Evolutionary conservation across 768 basidiomycete species (phyloP), one percentile per base, ranked within the genome.

Genomic region (Phallus indusiatus): DNA sequence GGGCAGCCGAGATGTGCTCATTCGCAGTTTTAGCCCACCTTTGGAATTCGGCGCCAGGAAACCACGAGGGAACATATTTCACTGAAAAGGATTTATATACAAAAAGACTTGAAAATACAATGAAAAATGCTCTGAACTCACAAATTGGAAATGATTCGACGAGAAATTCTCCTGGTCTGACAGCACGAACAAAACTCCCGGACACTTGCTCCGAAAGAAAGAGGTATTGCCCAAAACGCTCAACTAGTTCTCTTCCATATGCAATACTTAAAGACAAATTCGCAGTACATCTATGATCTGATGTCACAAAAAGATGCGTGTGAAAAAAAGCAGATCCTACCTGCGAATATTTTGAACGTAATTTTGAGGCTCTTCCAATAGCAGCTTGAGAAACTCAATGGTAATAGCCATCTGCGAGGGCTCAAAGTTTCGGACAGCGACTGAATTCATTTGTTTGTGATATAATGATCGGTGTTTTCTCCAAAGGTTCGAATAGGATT

Each of bases 401-500:
- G 73, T 69, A 60, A 78, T 73, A 53, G 71, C 37, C 37, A 56
- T 16, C 54, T 74, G 73, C 6, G 68, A 46, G 0, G 67, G 64
- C 21, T 72, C 68, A 59, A 70, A 73, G 18, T 54, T 61, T 7
- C 67, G 64, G 3, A 67, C 62, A 24, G 66, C 47, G 21, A 60
- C 64, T 42, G 65, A 65, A 53, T 66, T 70, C 57, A 77, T 76
- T 63, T 75, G 70, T 60, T 72, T 70, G 55, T 71, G 71, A 42
- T 77, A 76, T 11, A 74, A 64, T 1, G 64, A 66, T 51, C 75
- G 68, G 64, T 77, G 76, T 11, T 68, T 67, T 53, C 66, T 65
- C 72, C 73, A 76, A 46, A 57, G 64, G 8, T 47, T 61, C 10
- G 77, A 76, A 49, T 72, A 77, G 5, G 67, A 72, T 67, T 1